Conservation (phyloP, 768 basidiomycete genomes). For the Saitozyma sp. region DNA sequence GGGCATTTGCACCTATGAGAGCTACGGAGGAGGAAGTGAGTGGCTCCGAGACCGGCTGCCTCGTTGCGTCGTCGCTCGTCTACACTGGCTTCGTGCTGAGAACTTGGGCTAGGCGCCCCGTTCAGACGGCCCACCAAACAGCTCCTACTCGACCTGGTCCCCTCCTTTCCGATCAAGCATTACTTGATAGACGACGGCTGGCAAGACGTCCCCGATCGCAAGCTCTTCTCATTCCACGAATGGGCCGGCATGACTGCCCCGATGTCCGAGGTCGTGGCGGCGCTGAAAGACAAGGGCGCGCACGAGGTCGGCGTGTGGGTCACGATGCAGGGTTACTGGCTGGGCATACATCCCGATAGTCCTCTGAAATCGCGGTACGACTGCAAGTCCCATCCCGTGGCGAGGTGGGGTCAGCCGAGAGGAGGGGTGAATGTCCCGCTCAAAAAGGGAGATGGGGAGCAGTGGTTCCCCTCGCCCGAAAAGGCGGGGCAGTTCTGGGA, state of each 20-base stretch:
- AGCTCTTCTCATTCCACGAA: slow-evolving; percentile 16
- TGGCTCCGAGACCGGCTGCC: too few species aligned
- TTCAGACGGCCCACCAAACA: slow-evolving; percentile 15
- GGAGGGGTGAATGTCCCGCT: slow-evolving; percentile 16
- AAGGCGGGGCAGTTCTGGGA: slow-evolving; percentile 36
- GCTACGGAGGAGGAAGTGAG: background rate
- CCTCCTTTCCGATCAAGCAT: slow-evolving; percentile 26
- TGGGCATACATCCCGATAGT: slow-evolving; percentile 26
- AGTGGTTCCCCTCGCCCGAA: slow-evolving; percentile 30
- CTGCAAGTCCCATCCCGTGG: slow-evolving; percentile 15
- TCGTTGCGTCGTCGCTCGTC: too few species aligned
- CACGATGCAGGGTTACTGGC: slow-evolving; percentile 42
- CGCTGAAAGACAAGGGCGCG: slow-evolving; percentile 18
- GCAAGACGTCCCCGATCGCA: slow-evolving; percentile 19
- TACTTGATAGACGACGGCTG: slow-evolving; percentile 48
- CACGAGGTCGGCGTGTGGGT: slow-evolving; percentile 41
- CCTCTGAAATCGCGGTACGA: slow-evolving; percentile 22
- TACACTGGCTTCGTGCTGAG: background rate
- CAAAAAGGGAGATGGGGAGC: slow-evolving; percentile 8
- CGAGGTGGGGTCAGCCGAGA: slow-evolving; percentile 14
- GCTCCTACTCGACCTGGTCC: slow-evolving; percentile 25
- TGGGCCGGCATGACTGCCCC: slow-evolving; percentile 20
- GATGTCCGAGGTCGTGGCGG: slow-evolving; percentile 21
- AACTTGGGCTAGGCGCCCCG: background rate
- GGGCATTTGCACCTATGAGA: slow-evolving; percentile 41